Evolutionary conservation across 257 asterid species (phyloP).

Genomic region (Salvia rosmarinus): DNA sequence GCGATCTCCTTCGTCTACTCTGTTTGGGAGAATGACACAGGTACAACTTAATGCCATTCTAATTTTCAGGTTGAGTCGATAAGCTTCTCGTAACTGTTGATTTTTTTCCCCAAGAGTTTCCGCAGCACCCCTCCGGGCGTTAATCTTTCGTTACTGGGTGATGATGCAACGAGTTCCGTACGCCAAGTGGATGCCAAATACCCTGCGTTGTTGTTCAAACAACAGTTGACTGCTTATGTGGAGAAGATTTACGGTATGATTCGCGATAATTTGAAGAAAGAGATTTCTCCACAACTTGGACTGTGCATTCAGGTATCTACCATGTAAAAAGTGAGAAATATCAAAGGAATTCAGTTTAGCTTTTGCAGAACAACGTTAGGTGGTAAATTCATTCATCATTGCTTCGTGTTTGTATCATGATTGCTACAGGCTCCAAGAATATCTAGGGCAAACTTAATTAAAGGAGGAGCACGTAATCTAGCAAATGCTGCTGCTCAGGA

Average conservation of each 20-base stretch:
- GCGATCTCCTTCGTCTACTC: conserved; percentile 79
- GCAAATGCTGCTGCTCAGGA: conserved; percentile 97
- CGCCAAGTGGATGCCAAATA: conserved; percentile 97
- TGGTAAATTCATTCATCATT: conserved; percentile 11
- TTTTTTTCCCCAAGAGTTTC: conserved; percentile 65
- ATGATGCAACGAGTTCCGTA: conserved; percentile 59
- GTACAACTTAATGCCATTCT: conserved; percentile 42
- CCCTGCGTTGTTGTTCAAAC: conserved; percentile 94
- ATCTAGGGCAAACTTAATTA: conserved; percentile 78
- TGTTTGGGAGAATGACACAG: conserved; percentile 99
- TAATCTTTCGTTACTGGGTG: conserved; percentile 66
- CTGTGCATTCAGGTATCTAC: conserved; percentile 86
- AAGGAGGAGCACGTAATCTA: conserved; percentile 84
- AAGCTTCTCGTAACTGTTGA: conserved; percentile 18
- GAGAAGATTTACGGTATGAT: conserved; percentile 91
- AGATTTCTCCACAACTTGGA: conserved; percentile 85
- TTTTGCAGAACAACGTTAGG: not conserved
- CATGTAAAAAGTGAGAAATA: conserved; percentile 1
- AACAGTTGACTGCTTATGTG: conserved; percentile 86
- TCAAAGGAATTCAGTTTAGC: conserved; percentile 22
- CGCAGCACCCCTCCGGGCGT: conserved; percentile 80
- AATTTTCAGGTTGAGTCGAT: conserved; percentile 4
- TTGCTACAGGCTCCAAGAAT: conserved; percentile 87
- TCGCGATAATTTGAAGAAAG: conserved; percentile 88
- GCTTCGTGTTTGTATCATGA: conserved; percentile 27